These are phyloP conservation scores for Phytophthora aleatoria DNA, from an alignment of 352 stramenopile species.

Conservation along the genomic window DNA sequence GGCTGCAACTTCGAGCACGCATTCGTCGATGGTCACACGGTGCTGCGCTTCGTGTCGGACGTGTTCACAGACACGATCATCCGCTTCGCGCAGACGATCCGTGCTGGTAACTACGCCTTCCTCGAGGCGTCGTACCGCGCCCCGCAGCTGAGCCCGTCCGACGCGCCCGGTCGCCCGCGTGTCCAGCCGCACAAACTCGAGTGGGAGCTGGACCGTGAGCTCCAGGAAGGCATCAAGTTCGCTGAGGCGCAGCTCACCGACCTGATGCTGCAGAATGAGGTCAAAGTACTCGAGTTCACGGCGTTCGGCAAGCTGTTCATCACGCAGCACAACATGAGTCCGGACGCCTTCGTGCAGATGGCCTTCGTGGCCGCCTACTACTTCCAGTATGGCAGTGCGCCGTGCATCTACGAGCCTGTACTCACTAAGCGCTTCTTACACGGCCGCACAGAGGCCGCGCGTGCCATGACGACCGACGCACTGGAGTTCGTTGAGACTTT, in stretches of 20 bases:
- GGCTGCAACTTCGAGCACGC: conserved; percentile 98
- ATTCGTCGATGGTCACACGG: conserved; percentile 97
- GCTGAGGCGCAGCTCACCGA: conserved; percentile 94
- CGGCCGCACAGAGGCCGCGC: conserved; percentile 94
- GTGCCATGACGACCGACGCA: conserved; percentile 90
- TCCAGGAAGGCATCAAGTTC: conserved; percentile 92
- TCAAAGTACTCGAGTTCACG: conserved; percentile 95
- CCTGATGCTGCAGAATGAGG: conserved; percentile 93
- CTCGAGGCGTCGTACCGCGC: conserved; percentile 77
- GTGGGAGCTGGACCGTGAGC: conserved; percentile 81
- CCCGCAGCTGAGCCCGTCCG: conserved; percentile 54
- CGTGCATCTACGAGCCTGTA: conserved; percentile 95
- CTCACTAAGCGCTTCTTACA: conserved; percentile 96
- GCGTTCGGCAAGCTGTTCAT: conserved; percentile 92
- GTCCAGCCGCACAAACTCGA: conserved; percentile 91
- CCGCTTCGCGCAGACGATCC: conserved; percentile 94
- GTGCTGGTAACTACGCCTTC: conserved; percentile 76
- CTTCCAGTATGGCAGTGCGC: conserved; percentile 88
- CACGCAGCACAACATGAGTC: conserved; percentile 91
- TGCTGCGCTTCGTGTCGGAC: conserved; percentile 89
- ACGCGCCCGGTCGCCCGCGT: conserved; percentile 42
- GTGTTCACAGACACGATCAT: conserved; percentile 93
- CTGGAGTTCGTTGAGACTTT: conserved; percentile 91
- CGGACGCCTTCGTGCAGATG: conserved; percentile 97
- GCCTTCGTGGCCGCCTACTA: conserved; percentile 95